These are phyloP conservation scores for Fulvia fulva DNA, from an alignment of 2,329 filamentous ascomycete genomes.

Conservation along the genomic window DNA sequence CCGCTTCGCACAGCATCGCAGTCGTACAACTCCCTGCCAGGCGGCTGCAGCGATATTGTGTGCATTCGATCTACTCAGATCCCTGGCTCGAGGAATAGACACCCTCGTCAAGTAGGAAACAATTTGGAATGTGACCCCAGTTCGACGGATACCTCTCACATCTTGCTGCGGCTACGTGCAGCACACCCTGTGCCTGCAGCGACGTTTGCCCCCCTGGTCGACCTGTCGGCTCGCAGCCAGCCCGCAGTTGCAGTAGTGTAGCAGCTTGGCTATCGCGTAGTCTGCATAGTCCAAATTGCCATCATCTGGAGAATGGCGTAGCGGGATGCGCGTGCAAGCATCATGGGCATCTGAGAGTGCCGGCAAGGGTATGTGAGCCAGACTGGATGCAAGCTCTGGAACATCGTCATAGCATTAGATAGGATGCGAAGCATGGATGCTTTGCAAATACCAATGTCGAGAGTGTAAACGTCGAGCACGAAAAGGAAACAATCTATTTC, in stretches of 20 bases:
- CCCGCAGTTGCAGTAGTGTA: background rate
- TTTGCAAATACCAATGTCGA: background rate
- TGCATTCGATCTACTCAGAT: background rate
- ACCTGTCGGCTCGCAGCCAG: background rate
- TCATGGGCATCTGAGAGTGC: background rate
- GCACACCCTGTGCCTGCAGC: slow-evolving; percentile 1
- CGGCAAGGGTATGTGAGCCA: background rate
- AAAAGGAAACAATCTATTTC: background rate
- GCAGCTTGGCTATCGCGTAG: background rate
- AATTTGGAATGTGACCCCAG: background rate
- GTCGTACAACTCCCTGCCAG: background rate
- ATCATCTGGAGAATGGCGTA: background rate
- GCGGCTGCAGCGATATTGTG: background rate
- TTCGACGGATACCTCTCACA: background rate
- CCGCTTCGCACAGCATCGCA: too few relatives aligned
- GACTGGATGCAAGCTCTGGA: background rate
- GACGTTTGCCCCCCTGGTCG: slow-evolving; percentile 1
- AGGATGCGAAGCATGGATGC: background rate
- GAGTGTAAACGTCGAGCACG: too few relatives aligned
- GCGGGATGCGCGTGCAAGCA: background rate
- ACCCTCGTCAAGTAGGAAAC: background rate
- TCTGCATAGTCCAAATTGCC: background rate
- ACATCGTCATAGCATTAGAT: background rate
- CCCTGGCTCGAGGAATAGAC: background rate
- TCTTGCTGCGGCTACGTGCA: background rate